These are phyloP conservation scores for Ceratobasidium sp. DNA, from an alignment of 1,284 basidiomycete species.

Conservation along the genomic window DNA sequence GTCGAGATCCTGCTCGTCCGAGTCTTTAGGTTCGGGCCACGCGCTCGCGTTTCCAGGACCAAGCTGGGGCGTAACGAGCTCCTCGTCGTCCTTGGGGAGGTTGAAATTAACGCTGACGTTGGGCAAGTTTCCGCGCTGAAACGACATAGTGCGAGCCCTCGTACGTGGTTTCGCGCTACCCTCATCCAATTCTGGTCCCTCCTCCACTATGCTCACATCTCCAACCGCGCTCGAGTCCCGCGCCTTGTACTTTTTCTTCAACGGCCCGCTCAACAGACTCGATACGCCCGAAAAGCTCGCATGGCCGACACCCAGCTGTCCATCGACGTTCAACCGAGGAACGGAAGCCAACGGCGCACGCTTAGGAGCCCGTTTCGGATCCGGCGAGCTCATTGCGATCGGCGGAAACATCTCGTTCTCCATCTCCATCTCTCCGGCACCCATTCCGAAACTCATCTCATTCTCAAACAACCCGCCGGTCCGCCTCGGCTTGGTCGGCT, in stretches of 20 bases:
- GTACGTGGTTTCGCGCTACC: conserved; percentile 23
- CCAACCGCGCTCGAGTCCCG: conserved; percentile 54
- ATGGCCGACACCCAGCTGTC: neutral
- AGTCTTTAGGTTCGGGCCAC: conserved; percentile 69
- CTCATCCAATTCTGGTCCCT: conserved; percentile 2
- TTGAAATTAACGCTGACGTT: conserved; percentile 7
- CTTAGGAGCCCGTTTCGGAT: conserved; percentile 12
- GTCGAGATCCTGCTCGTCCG: conserved; percentile 66
- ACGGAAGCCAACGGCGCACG: conserved; percentile 22
- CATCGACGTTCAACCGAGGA: conserved; percentile 6
- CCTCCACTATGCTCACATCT: conserved; percentile 56
- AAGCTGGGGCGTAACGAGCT: conserved; percentile 74
- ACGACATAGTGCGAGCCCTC: conserved; percentile 30
- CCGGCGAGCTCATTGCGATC: conserved; percentile 35
- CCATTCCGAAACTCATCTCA: conserved; percentile 33
- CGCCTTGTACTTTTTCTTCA: conserved; percentile 57
- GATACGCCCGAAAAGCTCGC: conserved; percentile 38
- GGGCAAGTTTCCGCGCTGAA: conserved; percentile 22
- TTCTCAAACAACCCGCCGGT: conserved; percentile 35
- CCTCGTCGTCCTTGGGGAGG: conserved; percentile 58
- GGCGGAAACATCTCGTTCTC: conserved; percentile 41
- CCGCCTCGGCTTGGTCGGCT: neutral
- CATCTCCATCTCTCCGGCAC: neutral
- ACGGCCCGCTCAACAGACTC: conserved; percentile 54
- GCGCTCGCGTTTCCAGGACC: conserved; percentile 68